These are phyloP conservation scores for Claviceps maximensis DNA, from an alignment of 2,329 filamentous ascomycete species.

Conservation along the genomic window DNA sequence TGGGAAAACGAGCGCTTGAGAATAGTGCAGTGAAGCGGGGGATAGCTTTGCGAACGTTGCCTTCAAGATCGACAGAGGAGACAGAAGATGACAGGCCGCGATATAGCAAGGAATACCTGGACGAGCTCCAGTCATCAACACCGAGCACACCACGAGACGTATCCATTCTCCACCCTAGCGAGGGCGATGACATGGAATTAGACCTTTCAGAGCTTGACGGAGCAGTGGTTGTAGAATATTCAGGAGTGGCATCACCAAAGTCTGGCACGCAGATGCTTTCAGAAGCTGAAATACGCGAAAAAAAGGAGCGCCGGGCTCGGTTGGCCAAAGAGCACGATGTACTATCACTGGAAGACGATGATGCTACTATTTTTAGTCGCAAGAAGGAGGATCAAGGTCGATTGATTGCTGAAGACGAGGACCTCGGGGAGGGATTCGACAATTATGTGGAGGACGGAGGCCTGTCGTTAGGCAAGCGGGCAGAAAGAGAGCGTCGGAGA, in stretches of 20 bases:
- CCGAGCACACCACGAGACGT: slow-evolving; percentile 65
- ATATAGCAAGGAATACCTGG: slow-evolving; percentile 78
- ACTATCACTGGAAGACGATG: slow-evolving; percentile 49
- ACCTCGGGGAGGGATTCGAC: slow-evolving; percentile 86
- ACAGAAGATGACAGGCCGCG: slow-evolving; percentile 56
- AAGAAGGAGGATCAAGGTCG: slow-evolving; percentile 59
- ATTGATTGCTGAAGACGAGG: slow-evolving; percentile 75
- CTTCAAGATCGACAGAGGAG: slow-evolving; percentile 36
- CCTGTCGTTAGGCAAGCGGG: slow-evolving; percentile 64
- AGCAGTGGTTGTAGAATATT: slow-evolving; percentile 47
- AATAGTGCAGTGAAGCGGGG: slow-evolving; percentile 49
- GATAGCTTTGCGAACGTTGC: slow-evolving; percentile 34
- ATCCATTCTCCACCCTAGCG: slow-evolving; percentile 27
- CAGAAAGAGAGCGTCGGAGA: slow-evolving; percentile 56
- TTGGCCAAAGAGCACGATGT: slow-evolving; percentile 57
- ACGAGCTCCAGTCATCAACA: slow-evolving; percentile 74
- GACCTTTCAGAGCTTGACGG: slow-evolving; percentile 50
- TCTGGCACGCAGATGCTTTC: slow-evolving; percentile 50
- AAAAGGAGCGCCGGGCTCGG: slow-evolving; percentile 78
- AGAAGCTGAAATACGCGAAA: slow-evolving; percentile 75
- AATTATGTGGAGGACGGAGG: slow-evolving; percentile 78
- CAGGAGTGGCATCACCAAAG: slow-evolving; percentile 17
- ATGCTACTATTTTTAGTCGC: slow-evolving; percentile 25
- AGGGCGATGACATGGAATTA: slow-evolving; percentile 39
- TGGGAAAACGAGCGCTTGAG: slow-evolving; percentile 52